Evolutionary conservation across 306 rosid species (phyloP).

Genomic region (Hippophae rhamnoides): DNA sequence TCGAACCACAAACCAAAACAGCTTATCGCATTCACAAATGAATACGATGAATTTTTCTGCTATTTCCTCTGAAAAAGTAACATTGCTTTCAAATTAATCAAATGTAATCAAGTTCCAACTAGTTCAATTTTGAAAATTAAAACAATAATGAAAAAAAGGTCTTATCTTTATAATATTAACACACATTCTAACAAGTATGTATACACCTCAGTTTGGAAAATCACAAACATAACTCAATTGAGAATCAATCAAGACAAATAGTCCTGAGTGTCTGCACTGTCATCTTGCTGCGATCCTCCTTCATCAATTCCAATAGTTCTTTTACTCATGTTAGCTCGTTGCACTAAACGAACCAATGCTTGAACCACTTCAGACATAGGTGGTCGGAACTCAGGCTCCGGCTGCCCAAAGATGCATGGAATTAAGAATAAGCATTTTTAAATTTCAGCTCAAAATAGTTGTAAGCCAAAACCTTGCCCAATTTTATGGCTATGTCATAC

Average conservation of each 20-base stretch:
- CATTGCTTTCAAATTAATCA: slow-evolving; percentile 2
- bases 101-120: slow-evolving; percentile 10
- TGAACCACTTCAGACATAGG: slow-evolving; percentile 99
- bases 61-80: neutral
- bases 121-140: slow-evolving; percentile 21
- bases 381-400: slow-evolving; percentile 97
- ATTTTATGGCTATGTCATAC: no score
- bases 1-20: no score
- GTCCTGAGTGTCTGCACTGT: slow-evolving; percentile 33
- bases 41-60: neutral
- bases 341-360: slow-evolving; percentile 80
- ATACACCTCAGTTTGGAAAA: neutral
- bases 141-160: slow-evolving; percentile 22
- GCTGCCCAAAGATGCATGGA: slow-evolving; percentile 35
- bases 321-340: slow-evolving; percentile 96
- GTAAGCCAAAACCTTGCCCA: no score
- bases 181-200: slow-evolving; percentile 22
- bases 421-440: slow-evolving; percentile 4
- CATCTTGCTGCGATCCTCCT: slow-evolving; percentile 50
- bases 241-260: slow-evolving; percentile 25
- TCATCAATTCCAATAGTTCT: slow-evolving; percentile 74
- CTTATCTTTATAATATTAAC: slow-evolving; percentile 26
- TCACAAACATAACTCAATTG: neutral
- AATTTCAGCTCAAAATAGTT: neutral
- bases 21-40: no score